Conservation (phyloP, 495 filamentous ascomycete species). For the Hypoxylon fragiforme region DNA sequence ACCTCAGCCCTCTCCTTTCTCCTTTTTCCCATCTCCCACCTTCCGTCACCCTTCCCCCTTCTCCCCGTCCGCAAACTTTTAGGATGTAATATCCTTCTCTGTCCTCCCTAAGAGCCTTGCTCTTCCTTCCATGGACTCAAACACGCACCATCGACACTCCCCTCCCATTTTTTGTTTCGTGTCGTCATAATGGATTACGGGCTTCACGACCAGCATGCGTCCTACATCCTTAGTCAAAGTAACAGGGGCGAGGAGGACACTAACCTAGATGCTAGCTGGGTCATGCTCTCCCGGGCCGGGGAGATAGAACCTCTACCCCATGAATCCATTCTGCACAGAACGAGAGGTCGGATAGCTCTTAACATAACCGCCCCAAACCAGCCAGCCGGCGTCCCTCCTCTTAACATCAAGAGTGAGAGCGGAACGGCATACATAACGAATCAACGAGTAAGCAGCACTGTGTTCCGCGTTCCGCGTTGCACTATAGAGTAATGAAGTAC, state of each 20-base stretch:
- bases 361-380: slow-evolving; percentile 50
- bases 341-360: slow-evolving; percentile 48
- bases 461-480: not conserved
- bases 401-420: slow-evolving; percentile 51
- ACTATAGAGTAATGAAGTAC: slow-evolving; percentile 2
- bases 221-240: slow-evolving; percentile 40
- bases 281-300: slow-evolving; percentile 55
- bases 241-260: slow-evolving; percentile 41
- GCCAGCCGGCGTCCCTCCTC: slow-evolving; percentile 47
- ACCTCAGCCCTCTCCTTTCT: slow-evolving; percentile 22
- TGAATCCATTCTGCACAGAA: slow-evolving; percentile 52
- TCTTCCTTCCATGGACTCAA: slow-evolving; percentile 26
- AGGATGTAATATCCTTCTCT: slow-evolving; percentile 32
- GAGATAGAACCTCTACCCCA: slow-evolving; percentile 53
- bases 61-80: slow-evolving; percentile 29
- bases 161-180: slow-evolving; percentile 4
- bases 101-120: slow-evolving; percentile 33
- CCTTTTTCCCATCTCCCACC: slow-evolving; percentile 18
- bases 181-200: slow-evolving; percentile 47
- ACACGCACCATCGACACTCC: slow-evolving; percentile 12
- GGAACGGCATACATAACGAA: slow-evolving; percentile 81
- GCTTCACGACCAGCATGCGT: slow-evolving; percentile 51
- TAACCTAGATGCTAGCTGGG: slow-evolving; percentile 56
- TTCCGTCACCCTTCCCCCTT: slow-evolving; percentile 22
- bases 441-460: slow-evolving; percentile 65